These are phyloP conservation scores for Neofusicoccum sp. DNA, from an alignment of 2,329 filamentous ascomycete genomes.

Conservation along the genomic window DNA sequence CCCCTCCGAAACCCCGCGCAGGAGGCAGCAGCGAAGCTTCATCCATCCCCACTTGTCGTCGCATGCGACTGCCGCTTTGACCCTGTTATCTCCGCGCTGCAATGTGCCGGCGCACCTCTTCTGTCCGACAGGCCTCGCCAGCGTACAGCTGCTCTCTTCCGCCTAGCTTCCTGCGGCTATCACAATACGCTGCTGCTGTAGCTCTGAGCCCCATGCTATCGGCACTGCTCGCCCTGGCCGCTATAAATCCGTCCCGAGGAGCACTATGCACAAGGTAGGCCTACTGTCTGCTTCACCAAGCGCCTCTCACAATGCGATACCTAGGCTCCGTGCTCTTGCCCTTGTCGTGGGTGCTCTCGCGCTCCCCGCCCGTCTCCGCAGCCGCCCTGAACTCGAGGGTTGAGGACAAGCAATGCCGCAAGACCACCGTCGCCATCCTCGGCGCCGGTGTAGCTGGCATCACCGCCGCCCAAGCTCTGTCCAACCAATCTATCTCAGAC, in stretches of 20 bases:
- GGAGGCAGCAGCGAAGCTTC: not conserved
- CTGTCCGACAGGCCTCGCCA: not conserved
- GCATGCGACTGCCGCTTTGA: slow-evolving; percentile 4
- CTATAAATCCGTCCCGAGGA: not conserved
- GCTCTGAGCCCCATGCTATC: not conserved
- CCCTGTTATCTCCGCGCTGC: slow-evolving; percentile 9
- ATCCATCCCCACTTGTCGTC: not conserved
- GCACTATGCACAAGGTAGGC: not conserved
- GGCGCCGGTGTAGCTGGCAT: slow-evolving; percentile 67
- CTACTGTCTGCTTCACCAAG: not conserved
- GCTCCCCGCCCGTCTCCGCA: slow-evolving; percentile 20
- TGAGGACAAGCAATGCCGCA: slow-evolving; percentile 32
- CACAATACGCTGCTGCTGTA: not conserved
- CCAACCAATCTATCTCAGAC: slow-evolving; percentile 63
- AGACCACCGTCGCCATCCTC: slow-evolving; percentile 38
- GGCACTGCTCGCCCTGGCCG: not conserved
- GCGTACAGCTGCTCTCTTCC: not conserved
- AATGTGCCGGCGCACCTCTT: not conserved
- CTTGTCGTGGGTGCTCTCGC: not conserved
- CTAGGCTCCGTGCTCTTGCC: not conserved
- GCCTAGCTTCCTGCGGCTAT: slow-evolving; percentile 2
- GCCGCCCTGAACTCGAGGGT: slow-evolving; percentile 24
- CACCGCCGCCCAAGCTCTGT: slow-evolving; percentile 64
- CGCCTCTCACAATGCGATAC: not conserved
- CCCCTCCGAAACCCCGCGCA: not conserved